phyloP scores from a whole-genome alignment of 140 eudicot species.

The Artemisia princeps region DNA sequence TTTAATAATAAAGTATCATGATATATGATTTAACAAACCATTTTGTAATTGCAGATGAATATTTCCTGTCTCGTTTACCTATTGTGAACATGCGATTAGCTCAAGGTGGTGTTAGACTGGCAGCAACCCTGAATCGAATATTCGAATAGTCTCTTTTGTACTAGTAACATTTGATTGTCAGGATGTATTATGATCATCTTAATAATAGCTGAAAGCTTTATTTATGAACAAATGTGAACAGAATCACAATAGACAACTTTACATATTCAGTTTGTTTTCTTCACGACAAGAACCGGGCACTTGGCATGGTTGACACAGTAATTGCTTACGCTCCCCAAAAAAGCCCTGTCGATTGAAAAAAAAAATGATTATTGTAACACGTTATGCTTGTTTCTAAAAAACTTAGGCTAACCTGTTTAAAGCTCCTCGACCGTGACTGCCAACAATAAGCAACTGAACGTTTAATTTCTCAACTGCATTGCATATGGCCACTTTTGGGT shows the following conservation, averaged over 20 bases:
- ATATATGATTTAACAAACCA: background rate
- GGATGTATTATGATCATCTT: background rate
- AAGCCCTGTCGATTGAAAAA: slow-evolving; percentile 19
- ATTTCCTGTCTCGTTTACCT: slow-evolving; percentile 57
- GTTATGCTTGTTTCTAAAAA: background rate
- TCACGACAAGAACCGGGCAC: slow-evolving; percentile 45
- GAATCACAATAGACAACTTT: background rate
- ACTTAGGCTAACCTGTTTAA: slow-evolving; percentile 18
- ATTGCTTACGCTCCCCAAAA: slow-evolving; percentile 44
- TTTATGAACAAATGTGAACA: slow-evolving; percentile 5
- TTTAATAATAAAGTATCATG: too few relatives aligned
- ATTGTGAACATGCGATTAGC: slow-evolving; percentile 62
- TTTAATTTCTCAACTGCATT: slow-evolving; percentile 30
- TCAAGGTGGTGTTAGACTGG: slow-evolving; percentile 80
- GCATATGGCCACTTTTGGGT: slow-evolving; percentile 46
- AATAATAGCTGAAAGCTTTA: slow-evolving; percentile 3
- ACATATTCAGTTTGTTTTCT: slow-evolving; percentile 24
- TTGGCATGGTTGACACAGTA: slow-evolving; percentile 40
- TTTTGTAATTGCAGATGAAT: slow-evolving; percentile 45
- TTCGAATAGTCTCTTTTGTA: slow-evolving; percentile 30
- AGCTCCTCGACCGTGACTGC: slow-evolving; percentile 39
- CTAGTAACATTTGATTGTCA: background rate
- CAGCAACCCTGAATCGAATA: slow-evolving; percentile 79
- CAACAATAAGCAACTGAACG: slow-evolving; percentile 33
- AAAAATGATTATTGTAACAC: background rate